Conservation (phyloP, 1,139 yeast genomes). For the Saccharomycopsis crataegensis region DNA sequence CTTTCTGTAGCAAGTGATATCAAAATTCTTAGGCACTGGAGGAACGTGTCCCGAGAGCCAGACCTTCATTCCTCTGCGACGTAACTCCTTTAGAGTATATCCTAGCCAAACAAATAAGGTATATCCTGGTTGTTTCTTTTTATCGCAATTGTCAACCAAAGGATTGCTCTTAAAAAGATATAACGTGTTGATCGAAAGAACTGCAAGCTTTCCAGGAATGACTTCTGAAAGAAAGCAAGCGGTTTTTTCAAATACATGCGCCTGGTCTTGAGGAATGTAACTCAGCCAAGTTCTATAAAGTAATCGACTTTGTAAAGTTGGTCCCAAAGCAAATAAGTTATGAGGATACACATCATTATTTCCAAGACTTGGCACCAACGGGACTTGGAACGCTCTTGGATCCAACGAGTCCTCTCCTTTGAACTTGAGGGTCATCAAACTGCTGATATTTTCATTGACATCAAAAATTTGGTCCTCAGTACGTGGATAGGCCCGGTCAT, state of each 20-base stretch:
- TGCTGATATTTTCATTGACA: slow-evolving; percentile 56
- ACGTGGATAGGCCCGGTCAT: slow-evolving; percentile 66
- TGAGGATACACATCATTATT: slow-evolving; percentile 89
- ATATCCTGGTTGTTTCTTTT: slow-evolving; percentile 69
- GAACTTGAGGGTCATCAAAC: slow-evolving; percentile 44
- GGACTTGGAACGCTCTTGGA: slow-evolving; percentile 38
- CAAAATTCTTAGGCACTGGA: slow-evolving; percentile 71
- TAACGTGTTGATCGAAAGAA: slow-evolving; percentile 68
- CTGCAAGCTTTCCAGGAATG: slow-evolving; percentile 69
- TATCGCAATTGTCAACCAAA: slow-evolving; percentile 72
- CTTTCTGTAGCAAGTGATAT: slow-evolving; percentile 62
- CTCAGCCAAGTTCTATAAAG: slow-evolving; percentile 62
- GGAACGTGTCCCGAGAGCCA: slow-evolving; percentile 90
- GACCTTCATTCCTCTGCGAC: slow-evolving; percentile 71
- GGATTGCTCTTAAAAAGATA: slow-evolving; percentile 74
- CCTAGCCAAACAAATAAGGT: slow-evolving; percentile 74
- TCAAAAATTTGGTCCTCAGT: slow-evolving; percentile 63
- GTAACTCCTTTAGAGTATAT: slow-evolving; percentile 59
- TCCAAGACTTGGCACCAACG: slow-evolving; percentile 65
- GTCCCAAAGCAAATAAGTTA: slow-evolving; percentile 76
- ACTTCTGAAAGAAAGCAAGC: slow-evolving; percentile 71
- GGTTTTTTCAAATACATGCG: slow-evolving; percentile 67
- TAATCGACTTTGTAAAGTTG: slow-evolving; percentile 76
- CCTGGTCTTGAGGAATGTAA: slow-evolving; percentile 71
- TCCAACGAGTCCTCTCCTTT: slow-evolving; percentile 34